A percentile compares a stretch with the other conserved stretches of the same genome.
phyloP scores from a whole-genome alignment of 306 rosid genomes.

The Lathyrus oleraceus region DNA sequence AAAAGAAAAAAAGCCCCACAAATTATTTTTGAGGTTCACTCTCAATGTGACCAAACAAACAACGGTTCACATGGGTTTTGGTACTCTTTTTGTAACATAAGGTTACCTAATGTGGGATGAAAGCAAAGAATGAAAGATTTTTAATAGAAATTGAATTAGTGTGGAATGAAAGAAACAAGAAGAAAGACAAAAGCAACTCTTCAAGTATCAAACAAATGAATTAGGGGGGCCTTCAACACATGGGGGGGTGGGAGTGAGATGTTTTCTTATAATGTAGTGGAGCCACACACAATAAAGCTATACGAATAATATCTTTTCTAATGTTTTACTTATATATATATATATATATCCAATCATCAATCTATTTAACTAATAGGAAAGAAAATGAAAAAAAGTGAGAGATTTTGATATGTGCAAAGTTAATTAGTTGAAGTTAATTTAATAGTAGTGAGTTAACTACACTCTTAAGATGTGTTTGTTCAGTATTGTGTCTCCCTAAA shows the following conservation, averaged over 20 bases:
- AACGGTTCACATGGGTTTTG: conserved; percentile 86
- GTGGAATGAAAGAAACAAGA: conserved; percentile 74
- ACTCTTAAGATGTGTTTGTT: neutral
- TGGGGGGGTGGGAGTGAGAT: conserved; percentile 83
- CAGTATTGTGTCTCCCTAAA: neutral
- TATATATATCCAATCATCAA: neutral
- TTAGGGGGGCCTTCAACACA: conserved; percentile 97
- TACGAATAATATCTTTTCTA: conserved; percentile 50
- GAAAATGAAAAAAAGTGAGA: neutral
- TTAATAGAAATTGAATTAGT: conserved; percentile 36
- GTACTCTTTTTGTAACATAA: conserved; percentile 48
- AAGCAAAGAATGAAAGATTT: conserved; percentile 35
- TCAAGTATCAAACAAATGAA: conserved; percentile 57
- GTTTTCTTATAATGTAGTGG: conserved; percentile 49
- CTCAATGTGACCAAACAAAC: conserved; percentile 63
- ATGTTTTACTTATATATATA: conserved; percentile 38
- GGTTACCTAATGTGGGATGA: conserved; percentile 63
- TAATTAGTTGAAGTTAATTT: neutral
- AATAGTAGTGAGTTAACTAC: neutral
- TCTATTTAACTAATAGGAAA: neutral
- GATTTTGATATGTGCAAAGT: neutral
- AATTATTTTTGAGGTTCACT: conserved; percentile 35
- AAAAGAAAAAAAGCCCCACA: conserved; percentile 44
- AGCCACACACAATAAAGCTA: conserved; percentile 55
- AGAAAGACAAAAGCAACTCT: conserved; percentile 61